Percentiles rank a stretch among this genome's conserved stretches.
These are phyloP conservation scores for Aspergillus cavernicola DNA, from an alignment of 495 filamentous ascomycete species.

Conservation along the genomic window DNA sequence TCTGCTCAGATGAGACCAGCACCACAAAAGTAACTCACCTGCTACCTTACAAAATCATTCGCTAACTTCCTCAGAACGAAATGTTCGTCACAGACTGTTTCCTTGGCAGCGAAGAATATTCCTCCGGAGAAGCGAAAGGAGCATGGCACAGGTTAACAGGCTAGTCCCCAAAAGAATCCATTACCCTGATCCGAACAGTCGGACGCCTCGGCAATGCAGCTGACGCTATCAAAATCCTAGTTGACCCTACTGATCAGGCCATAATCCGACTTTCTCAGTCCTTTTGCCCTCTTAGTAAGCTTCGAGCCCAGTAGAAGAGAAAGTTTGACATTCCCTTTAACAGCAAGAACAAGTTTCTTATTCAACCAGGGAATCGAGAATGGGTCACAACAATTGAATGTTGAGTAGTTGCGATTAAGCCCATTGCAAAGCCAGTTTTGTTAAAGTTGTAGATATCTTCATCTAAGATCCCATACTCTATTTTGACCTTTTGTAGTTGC, in stretches of 20 bases:
- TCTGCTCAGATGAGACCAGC: slow-evolving; percentile 69
- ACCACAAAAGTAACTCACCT: slow-evolving; percentile 50
- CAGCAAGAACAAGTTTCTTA: slow-evolving; percentile 74
- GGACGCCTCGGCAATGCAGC: slow-evolving; percentile 63
- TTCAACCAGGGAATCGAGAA: too few species aligned
- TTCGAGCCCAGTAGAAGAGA: slow-evolving; percentile 50
- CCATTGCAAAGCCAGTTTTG: too few species aligned
- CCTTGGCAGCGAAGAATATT: slow-evolving; percentile 2
- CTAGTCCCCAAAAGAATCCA: not conserved
- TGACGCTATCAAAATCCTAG: slow-evolving; percentile 56
- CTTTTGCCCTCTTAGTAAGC: slow-evolving; percentile 37
- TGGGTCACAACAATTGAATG: too few species aligned
- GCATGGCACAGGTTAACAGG: not conserved
- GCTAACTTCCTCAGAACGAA: slow-evolving; percentile 40
- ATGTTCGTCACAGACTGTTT: slow-evolving; percentile 57
- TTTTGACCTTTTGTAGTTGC: too few species aligned
- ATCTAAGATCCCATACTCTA: too few species aligned
- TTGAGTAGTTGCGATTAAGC: too few species aligned
- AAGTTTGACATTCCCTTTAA: slow-evolving; percentile 65
- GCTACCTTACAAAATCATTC: not conserved
- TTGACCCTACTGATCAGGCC: slow-evolving; percentile 68
- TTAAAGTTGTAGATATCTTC: too few species aligned
- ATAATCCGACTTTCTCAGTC: slow-evolving; percentile 61
- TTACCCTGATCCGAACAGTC: slow-evolving; percentile 35
- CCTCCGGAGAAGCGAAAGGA: not conserved